phyloP scores from a whole-genome alignment of 2,329 filamentous ascomycete species.

The Fusarium cyanostomum region DNA sequence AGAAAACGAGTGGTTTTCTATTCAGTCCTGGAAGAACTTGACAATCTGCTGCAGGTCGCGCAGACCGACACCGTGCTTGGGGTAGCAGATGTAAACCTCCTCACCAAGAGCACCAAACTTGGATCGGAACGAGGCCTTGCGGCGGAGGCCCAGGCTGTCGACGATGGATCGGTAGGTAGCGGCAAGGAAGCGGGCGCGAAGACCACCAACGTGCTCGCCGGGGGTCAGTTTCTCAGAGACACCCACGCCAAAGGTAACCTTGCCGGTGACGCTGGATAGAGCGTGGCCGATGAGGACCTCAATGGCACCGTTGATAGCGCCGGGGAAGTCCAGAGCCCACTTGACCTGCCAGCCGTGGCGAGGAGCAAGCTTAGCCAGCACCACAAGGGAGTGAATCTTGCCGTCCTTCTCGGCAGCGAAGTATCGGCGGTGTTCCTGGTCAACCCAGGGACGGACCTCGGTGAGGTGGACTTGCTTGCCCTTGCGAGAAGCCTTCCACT shows the following conservation, averaged over 20 bases:
- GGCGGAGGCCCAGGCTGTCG: slow-evolving; percentile 81
- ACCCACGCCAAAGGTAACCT: slow-evolving; percentile 88
- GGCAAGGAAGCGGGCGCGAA: slow-evolving; percentile 82
- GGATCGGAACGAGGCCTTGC: slow-evolving; percentile 89
- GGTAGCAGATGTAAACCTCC: slow-evolving; percentile 89
- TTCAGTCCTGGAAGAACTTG: slow-evolving; percentile 85
- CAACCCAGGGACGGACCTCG: slow-evolving; percentile 88
- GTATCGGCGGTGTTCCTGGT: slow-evolving; percentile 84
- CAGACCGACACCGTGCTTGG: slow-evolving; percentile 83
- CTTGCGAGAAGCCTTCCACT: slow-evolving; percentile 84
- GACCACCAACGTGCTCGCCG: slow-evolving; percentile 82
- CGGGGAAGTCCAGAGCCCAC: slow-evolving; percentile 94
- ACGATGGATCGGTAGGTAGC: slow-evolving; percentile 85
- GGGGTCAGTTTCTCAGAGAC: slow-evolving; percentile 78
- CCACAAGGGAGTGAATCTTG: slow-evolving; percentile 78
- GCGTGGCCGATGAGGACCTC: slow-evolving; percentile 82
- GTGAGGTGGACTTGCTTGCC: slow-evolving; percentile 89
- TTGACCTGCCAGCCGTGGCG: slow-evolving; percentile 92
- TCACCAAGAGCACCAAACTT: slow-evolving; percentile 90
- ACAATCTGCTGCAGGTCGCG: slow-evolving; percentile 86
- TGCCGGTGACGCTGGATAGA: slow-evolving; percentile 60
- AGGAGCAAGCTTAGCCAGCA: slow-evolving; percentile 82
- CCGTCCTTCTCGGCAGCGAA: slow-evolving; percentile 82
- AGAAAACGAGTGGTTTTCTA: not conserved
- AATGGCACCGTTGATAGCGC: slow-evolving; percentile 85